Base-by-base conservation (phyloP, 306 rosid species). In the Quercus robur region DNA sequence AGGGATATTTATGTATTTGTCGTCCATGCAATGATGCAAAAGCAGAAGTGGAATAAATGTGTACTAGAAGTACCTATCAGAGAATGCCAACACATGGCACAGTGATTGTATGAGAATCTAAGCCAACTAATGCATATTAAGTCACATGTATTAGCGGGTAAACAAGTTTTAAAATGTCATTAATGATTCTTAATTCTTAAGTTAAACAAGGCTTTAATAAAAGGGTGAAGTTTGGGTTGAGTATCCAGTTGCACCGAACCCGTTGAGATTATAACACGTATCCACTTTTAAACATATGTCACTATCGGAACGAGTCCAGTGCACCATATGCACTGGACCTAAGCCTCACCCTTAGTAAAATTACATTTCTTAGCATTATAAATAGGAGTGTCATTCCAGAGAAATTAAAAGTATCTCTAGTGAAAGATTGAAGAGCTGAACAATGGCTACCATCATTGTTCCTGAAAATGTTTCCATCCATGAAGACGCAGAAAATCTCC, bases 401-500 rank as follows among this genome's bases (percentile, higher is more conserved):
- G 41, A 6, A 28, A n/a, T 49, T 49, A 49, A 49, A 49, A 49
- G 12, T 12, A 49, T 23, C 15, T 2, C 41, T 63, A 6, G 21
- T 14, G 70, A 28, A 30, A 63, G 44, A 15, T 15, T 28, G 4
- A 20, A 30, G 41, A 26, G 70, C 11, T 26, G 28, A 63, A 28
- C 57, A 30, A 89, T 92, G 97, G 90, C 93, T 44, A 85, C 97
- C 3, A 71, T 91, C 18, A 56, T 76, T 81, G 86, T 82, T 80
- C 82, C 84, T 28, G 68, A 67, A 61, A 68, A 81, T 33, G 77
- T 82, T 75, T 83, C 90, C 31, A 87, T 94, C 3, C 6, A 17
- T 21, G 93, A 83, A 67, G 98, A 89, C 78, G 97, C 98, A 13
- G 90, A 93, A 80, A 77, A 83, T 86, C 87, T 93, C 73, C 68